These are phyloP conservation scores for Cylindrotheca closterium DNA, from an alignment of 108 stramenopile genomes.

Conservation along the genomic window DNA sequence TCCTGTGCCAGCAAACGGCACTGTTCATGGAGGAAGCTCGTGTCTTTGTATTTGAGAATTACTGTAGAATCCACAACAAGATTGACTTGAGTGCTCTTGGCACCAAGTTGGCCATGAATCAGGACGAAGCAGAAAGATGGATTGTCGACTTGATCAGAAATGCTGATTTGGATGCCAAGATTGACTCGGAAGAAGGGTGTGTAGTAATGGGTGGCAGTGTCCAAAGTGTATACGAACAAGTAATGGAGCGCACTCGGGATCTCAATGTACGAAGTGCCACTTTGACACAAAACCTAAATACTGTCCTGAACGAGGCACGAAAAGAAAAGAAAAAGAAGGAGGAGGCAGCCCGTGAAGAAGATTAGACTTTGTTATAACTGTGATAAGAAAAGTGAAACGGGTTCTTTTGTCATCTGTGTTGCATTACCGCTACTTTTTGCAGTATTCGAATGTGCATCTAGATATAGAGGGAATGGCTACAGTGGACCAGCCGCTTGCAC, in stretches of 20 bases:
- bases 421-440: no score
- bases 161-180: slow-evolving; percentile 93
- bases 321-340: slow-evolving; percentile 66
- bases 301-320: slow-evolving; percentile 55
- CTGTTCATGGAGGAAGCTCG: slow-evolving; percentile 98
- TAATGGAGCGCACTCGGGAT: slow-evolving; percentile 96
- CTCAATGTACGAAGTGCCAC: slow-evolving; percentile 84
- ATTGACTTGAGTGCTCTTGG: slow-evolving; percentile 94
- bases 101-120: slow-evolving; percentile 93
- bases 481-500: no score
- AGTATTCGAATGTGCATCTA: no score
- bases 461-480: no score
- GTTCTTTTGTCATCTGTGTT: no score
- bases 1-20: slow-evolving; percentile 91
- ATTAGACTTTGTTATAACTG: no score
- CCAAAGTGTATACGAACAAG: slow-evolving; percentile 85
- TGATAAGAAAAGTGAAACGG: no score
- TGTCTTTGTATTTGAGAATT: slow-evolving; percentile 99
- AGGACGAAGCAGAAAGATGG: slow-evolving; percentile 95
- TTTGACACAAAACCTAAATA: slow-evolving; percentile 63
- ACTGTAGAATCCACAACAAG: slow-evolving; percentile 98
- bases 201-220: slow-evolving; percentile 92
- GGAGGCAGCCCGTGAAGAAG: slow-evolving; percentile 55
- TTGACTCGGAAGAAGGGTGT: slow-evolving; percentile 91
- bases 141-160: slow-evolving; percentile 98